Percentiles rank a stretch among this genome's conserved stretches.
Conservation (phyloP, 371 early-diverging fungal genomes). For the Lichtheimia hyalospora region DNA sequence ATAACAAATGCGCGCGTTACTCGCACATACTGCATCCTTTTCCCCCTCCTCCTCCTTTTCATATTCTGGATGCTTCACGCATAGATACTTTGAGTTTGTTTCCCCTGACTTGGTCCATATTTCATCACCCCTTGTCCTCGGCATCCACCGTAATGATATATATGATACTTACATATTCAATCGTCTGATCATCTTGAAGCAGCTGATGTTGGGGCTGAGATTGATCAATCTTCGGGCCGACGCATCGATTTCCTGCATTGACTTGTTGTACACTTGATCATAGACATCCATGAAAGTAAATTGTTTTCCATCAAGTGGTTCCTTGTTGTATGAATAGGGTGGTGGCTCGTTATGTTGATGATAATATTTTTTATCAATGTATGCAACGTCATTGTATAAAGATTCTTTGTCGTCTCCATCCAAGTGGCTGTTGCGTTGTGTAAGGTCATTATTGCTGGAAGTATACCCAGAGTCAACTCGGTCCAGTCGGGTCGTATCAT, state of each 20-base stretch:
- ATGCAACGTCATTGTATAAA: conserved; percentile 31
- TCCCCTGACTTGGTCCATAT: too few relatives aligned
- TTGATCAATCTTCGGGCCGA: conserved; percentile 12
- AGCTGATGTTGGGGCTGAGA: conserved; percentile 24
- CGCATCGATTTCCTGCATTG: conserved; percentile 20
- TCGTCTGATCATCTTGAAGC: conserved; percentile 13
- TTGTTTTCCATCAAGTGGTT: conserved; percentile 2
- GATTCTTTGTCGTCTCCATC: not conserved
- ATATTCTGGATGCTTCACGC: not conserved
- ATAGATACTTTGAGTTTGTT: too few relatives aligned
- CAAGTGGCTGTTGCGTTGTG: not conserved
- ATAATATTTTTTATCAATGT: conserved; percentile 44
- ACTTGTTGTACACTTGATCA: conserved; percentile 3
- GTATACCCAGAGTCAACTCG: conserved; percentile 21
- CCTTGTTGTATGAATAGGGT: not conserved
- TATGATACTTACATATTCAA: conserved; percentile 23
- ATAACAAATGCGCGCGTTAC: too few relatives aligned
- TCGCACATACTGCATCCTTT: not conserved
- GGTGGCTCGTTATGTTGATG: not conserved
- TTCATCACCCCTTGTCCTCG: too few relatives aligned
- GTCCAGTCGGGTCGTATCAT: not conserved
- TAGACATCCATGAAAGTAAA: conserved; percentile 10
- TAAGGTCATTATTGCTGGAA: not conserved
- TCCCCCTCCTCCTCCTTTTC: not conserved
- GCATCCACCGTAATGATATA: too few relatives aligned